Percentiles rank a stretch among this genome's conserved stretches.
Evolutionary conservation across 768 basidiomycete species (phyloP).

Genomic region (Naganishia vaughanmartiniae): DNA sequence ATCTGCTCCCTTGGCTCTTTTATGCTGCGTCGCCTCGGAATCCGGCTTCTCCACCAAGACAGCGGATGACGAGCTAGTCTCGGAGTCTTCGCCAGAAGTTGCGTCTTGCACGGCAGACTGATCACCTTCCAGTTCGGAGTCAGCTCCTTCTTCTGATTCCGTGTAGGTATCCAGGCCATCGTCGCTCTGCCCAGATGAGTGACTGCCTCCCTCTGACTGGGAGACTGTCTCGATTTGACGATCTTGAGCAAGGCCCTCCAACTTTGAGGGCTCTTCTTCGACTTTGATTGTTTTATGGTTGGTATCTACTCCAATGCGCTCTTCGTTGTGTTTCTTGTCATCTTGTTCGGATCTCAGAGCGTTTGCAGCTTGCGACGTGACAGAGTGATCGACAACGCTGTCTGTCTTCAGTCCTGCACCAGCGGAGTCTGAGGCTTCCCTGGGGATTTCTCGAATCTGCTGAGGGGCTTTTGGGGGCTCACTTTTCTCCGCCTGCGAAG

Average conservation of each 20-base stretch:
- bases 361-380: not conserved
- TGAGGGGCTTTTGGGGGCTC: not conserved
- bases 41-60: constrained; percentile 14
- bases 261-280: constrained; percentile 17
- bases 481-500: not conserved
- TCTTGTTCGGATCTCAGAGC: not conserved
- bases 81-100: not conserved
- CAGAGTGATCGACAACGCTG: not conserved
- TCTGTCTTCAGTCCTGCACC: not conserved
- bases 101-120: not conserved
- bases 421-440: not conserved
- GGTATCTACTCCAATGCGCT: not conserved
- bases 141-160: constrained; percentile 20
- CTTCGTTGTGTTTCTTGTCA: not conserved
- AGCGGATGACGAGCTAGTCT: not conserved
- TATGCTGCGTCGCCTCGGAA: not conserved
- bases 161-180: constrained; percentile 35
- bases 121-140: constrained; percentile 1
- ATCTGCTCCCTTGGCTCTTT: not conserved
- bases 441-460: not conserved
- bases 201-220: constrained; percentile 32
- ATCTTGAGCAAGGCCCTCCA: constrained; percentile 17
- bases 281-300: not conserved
- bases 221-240: constrained; percentile 24
- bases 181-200: constrained; percentile 18